Conservation (phyloP, 1,139 yeast genomes). For the Yamadazyma trypodendri region DNA sequence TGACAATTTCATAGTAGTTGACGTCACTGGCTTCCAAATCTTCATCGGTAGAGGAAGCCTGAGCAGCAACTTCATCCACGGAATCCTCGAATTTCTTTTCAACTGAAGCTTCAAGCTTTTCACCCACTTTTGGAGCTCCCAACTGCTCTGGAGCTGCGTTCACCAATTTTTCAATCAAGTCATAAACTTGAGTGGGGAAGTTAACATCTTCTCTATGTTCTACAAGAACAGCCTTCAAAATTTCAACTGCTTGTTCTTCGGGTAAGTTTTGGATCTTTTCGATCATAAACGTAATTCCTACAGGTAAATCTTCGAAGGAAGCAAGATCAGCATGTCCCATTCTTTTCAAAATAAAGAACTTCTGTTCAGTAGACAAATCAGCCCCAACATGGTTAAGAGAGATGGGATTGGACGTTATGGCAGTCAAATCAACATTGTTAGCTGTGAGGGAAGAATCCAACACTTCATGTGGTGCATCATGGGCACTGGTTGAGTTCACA, state of each 20-base stretch:
- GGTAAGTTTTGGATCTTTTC: slow-evolving; percentile 37
- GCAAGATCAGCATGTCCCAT: slow-evolving; percentile 24
- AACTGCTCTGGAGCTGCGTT: slow-evolving; percentile 8
- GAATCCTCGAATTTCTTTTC: slow-evolving; percentile 15
- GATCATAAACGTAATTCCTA: slow-evolving; percentile 34
- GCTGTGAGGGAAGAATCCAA: slow-evolving; percentile 9
- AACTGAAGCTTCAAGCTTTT: slow-evolving; percentile 4
- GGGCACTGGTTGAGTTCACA: slow-evolving; percentile 10
- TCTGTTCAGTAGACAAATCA: slow-evolving; percentile 25
- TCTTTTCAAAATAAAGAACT: slow-evolving; percentile 25
- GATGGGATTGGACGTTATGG: slow-evolving; percentile 20
- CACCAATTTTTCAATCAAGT: slow-evolving; percentile 20
- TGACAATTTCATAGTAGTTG: slow-evolving; percentile 12
- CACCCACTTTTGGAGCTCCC: slow-evolving; percentile 2
- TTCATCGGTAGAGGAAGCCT: slow-evolving; percentile 26
- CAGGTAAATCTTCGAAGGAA: slow-evolving; percentile 31
- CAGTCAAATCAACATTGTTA: slow-evolving; percentile 15
- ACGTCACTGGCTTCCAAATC: slow-evolving; percentile 7
- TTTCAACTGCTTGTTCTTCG: slow-evolving; percentile 38
- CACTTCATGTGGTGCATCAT: slow-evolving; percentile 6
- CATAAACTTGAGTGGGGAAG: slow-evolving; percentile 38
- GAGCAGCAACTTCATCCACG: slow-evolving; percentile 25
- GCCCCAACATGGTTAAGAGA: slow-evolving; percentile 24
- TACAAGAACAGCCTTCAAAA: slow-evolving; percentile 36
- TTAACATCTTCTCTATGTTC: slow-evolving; percentile 51